Evolutionary conservation across 257 asterid genomes (phyloP).

Genomic region (Capsicum chinense): DNA sequence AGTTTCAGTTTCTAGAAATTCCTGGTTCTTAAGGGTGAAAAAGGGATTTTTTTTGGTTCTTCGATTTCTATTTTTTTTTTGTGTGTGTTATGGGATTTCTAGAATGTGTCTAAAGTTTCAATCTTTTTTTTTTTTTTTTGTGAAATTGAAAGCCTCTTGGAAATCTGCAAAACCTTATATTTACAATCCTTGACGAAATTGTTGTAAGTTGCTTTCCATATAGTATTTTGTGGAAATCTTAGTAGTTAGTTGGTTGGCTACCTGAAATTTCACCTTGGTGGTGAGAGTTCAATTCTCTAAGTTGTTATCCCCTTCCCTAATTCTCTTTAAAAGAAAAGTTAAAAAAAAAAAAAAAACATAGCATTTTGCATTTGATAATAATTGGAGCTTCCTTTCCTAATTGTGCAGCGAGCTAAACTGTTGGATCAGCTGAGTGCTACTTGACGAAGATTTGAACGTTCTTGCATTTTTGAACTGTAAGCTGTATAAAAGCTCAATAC

Average conservation of each 20-base stretch:
- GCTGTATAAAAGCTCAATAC: not conserved
- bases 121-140: not conserved
- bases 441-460: conserved; percentile 11
- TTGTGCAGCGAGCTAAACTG: not conserved
- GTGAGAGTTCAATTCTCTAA: no score
- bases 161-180: not conserved
- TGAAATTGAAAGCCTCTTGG: not conserved
- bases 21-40: not conserved
- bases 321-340: no score
- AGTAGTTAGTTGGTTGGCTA: no score
- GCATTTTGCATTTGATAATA: not conserved
- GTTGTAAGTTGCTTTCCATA: not conserved
- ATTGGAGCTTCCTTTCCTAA: not conserved
- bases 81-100: not conserved
- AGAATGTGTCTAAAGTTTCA: not conserved
- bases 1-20: not conserved
- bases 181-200: not conserved
- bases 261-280: no score
- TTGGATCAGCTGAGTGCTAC: not conserved
- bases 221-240: no score
- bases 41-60: not conserved
- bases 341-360: no score
- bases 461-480: not conserved
- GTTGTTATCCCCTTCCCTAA: no score
- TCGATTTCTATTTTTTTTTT: no score